Base-by-base conservation (phyloP, 2,329 filamentous ascomycete genomes). In the Cercospora sojina region DNA sequence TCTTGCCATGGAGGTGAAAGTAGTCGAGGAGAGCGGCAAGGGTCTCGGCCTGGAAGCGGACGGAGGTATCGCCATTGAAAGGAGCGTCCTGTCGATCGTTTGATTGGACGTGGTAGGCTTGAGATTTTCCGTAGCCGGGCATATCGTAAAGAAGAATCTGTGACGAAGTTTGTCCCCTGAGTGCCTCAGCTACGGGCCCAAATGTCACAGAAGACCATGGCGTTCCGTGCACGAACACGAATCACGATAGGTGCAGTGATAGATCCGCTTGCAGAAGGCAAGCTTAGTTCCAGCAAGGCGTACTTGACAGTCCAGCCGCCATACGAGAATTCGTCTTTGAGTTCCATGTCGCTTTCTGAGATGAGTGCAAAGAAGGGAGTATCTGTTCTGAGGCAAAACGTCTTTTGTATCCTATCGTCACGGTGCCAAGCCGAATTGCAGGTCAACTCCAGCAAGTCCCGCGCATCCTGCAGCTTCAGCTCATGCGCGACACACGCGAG, bases 181-280 rank as follows among this genome's bases (percentile, higher is more conserved):
- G 70, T 2, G 79, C 71, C 31, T 74, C 67, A 1, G 79, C 80
- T 18, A 79, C 76, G 1, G 74, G 72, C 0, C 66, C 56, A 79
- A 80, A 83, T 8, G 83, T 75, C 0, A 65, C 69, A 1, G 80
- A 82, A 1, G 81, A 82, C 81, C 81, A 83, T 0, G 82, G 82
- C 0, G 82, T 84, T 61, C 82, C 82, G 64, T 83, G 82, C 8
- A 83, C 71, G 41, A 83, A 82, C 12, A 83, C 80, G 0, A 83
- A 83, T 82, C 12, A 83, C 80, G 0, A 83, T 51, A 0, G 76
- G 76, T 76, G 58, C 53, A 31, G 25, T 23, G 12, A 43, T 18
- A 23, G 62, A 77, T 80, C 65, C 69, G 74, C 31, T 79, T 74
- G 27, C 16, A 9, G 49, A 74, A 78, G 12, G 61, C 67, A 23